These are phyloP conservation scores for Luzula sylvatica DNA, from an alignment of 176 grass and related monocot species.

Conservation along the genomic window DNA sequence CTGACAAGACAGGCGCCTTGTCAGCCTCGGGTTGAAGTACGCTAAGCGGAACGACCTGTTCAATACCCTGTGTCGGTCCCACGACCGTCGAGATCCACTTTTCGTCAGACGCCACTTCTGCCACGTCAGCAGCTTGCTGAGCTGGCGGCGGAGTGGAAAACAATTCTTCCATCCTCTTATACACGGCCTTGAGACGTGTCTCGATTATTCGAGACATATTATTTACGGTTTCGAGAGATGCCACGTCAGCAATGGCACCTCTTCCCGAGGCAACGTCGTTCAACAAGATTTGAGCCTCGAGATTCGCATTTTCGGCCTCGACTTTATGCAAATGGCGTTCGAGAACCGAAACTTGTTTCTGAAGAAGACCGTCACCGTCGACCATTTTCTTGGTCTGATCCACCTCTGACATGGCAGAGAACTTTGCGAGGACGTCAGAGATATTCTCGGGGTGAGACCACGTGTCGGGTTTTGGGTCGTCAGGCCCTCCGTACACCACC, in stretches of 20 bases:
- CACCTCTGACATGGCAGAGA: constrained; percentile 28
- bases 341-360: constrained; percentile 19
- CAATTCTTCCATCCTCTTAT: neutral
- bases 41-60: too few relatives aligned
- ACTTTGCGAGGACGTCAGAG: neutral
- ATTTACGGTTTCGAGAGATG: constrained; percentile 22
- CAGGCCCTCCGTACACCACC: constrained; percentile 18
- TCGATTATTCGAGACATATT: constrained; percentile 16
- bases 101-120: too few relatives aligned
- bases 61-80: too few relatives aligned
- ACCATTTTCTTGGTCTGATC: constrained; percentile 38
- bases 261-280: constrained; percentile 15
- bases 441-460: constrained; percentile 9
- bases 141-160: neutral
- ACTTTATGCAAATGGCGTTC: constrained; percentile 26
- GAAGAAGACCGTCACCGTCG: constrained; percentile 27
- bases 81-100: too few relatives aligned
- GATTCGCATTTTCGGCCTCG: constrained; percentile 10
- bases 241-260: neutral
- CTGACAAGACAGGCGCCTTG: too few relatives aligned
- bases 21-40: too few relatives aligned
- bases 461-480: constrained; percentile 3
- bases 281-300: constrained; percentile 18
- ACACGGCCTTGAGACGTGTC: constrained; percentile 6
- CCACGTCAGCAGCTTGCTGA: neutral